Evolutionary conservation across 352 stramenopile genomes (phyloP).

Genomic region (Phytopythium kandeliae): DNA sequence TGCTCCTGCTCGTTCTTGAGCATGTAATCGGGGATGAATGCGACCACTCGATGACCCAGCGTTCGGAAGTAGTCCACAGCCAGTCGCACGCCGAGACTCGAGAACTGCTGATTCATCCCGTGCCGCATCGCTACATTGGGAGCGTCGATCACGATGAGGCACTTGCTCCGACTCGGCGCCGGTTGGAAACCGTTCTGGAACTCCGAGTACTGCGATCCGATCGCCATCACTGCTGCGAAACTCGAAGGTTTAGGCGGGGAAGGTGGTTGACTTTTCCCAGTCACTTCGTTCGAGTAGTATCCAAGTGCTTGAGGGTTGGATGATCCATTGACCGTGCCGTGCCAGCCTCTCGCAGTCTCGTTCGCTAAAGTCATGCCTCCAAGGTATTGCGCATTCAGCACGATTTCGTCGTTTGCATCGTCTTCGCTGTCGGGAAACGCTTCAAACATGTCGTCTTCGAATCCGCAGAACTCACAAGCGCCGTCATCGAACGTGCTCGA

Average conservation of each 20-base stretch:
- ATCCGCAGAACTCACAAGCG: conserved; percentile 36
- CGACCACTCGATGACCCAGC: conserved; percentile 69
- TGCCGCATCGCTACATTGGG: conserved; percentile 83
- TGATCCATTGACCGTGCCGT: neutral
- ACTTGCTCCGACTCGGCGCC: conserved; percentile 17
- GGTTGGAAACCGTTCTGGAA: conserved; percentile 15
- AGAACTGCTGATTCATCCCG: conserved; percentile 71
- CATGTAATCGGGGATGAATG: conserved; percentile 83
- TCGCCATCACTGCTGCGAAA: conserved; percentile 42
- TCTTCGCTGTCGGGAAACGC: conserved; percentile 10
- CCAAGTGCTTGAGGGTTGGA: neutral
- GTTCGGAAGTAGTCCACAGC: conserved; percentile 65
- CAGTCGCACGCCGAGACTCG: conserved; percentile 64
- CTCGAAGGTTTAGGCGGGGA: neutral
- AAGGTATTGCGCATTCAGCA: neutral
- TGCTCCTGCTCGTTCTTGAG: conserved; percentile 50
- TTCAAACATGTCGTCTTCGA: conserved; percentile 18
- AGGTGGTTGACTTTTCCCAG: neutral
- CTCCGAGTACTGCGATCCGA: conserved; percentile 24
- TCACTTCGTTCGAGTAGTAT: neutral
- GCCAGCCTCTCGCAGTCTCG: neutral
- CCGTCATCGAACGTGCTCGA: conserved; percentile 22
- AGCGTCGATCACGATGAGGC: conserved; percentile 60
- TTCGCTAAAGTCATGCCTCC: neutral
- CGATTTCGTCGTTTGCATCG: conserved; percentile 1